Base-by-base conservation (phyloP, 345 rosid species). In the Heritiera littoralis region DNA sequence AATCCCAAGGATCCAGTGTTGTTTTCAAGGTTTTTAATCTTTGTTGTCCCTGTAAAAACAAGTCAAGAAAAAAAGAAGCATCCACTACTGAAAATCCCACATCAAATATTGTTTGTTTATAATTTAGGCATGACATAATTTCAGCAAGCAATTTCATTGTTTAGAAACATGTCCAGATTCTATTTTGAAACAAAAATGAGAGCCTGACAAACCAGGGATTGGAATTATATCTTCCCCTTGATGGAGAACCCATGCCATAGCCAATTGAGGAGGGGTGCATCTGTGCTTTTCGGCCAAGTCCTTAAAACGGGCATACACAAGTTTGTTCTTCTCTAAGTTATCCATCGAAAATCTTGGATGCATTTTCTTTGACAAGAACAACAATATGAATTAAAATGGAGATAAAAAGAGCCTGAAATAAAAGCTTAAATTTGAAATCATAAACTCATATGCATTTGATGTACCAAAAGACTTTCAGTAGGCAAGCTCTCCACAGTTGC, bases 181-280 rank as follows among this genome's bases (percentile, higher is more conserved):
- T 8, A 13, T 2, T 0, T 43, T 58, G 48, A 60, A 55, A 45
- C 10, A 48, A 69, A 45, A 46, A 54, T 6, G 10, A 54, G 56
- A 30, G 6, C 0, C 13, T 49, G 46, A 76, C 9, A 13, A 71
- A 84, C 87, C 90, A 28, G 90, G 91, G 49, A 90, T 87, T 7
- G 90, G 89, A 78, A 88, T 60, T 58, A 86, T 56, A 69, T 86
- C 90, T 58, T 82, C 81, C 48, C 91, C 91, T 18, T 85, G 89
- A 83, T 85, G 85, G 43, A 85, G 87, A 60, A 83, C 67, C 86
- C 89, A 88, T 3, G 90, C 85, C 40, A 90, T 80, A 75, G 93
- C 89, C 12, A 90, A 72, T 45, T 90, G 88, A 71, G 92, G 84
- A 54, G 78, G 65, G 3, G 70, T 86, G 82, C 92, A 85, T n/a